A percentile compares a stretch with the other conserved stretches of the same genome.
Conservation (phyloP, 768 basidiomycete genomes). For the Tremella fuciformis region DNA sequence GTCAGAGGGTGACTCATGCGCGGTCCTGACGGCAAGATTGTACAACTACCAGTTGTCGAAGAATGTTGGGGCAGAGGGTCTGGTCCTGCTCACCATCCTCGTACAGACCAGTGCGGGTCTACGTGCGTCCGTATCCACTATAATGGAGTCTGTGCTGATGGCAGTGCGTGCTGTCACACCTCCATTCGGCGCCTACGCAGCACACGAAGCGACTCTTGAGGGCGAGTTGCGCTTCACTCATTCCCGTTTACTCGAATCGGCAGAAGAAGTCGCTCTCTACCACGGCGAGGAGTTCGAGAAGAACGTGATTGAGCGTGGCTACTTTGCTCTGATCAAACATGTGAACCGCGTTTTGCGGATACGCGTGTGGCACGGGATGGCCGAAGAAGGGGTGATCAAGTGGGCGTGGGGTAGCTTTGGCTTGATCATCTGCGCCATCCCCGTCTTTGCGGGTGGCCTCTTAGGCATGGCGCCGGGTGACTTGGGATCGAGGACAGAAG, state of each 20-base stretch:
- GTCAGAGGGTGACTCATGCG: too few relatives aligned
- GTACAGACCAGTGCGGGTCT: conserved; percentile 80
- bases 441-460: conserved; percentile 77
- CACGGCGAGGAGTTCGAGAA: conserved; percentile 87
- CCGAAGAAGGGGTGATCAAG: conserved; percentile 94
- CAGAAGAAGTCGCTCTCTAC: conserved; percentile 67
- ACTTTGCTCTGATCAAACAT: conserved; percentile 77
- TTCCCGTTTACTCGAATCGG: conserved; percentile 80
- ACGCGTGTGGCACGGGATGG: conserved; percentile 83
- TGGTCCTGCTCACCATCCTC: conserved; percentile 74
- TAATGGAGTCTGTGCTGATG: background rate
- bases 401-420: conserved; percentile 93
- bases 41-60: conserved; percentile 94
- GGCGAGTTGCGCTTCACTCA: conserved; percentile 89
- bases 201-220: conserved; percentile 73
- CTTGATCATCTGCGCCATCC: conserved; percentile 85
- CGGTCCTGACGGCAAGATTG: conserved; percentile 58
- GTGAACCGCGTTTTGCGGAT: conserved; percentile 74
- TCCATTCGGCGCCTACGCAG: conserved; percentile 85
- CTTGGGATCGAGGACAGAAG: conserved; percentile 84
- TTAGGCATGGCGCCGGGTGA: conserved; percentile 67
- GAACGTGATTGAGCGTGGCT: conserved; percentile 82
- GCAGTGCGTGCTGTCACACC: conserved; percentile 84
- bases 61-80: conserved; percentile 90
- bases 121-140: conserved; percentile 57